Conservation (phyloP, 2,329 filamentous ascomycete species). For the Neonectria neomacrospora region DNA sequence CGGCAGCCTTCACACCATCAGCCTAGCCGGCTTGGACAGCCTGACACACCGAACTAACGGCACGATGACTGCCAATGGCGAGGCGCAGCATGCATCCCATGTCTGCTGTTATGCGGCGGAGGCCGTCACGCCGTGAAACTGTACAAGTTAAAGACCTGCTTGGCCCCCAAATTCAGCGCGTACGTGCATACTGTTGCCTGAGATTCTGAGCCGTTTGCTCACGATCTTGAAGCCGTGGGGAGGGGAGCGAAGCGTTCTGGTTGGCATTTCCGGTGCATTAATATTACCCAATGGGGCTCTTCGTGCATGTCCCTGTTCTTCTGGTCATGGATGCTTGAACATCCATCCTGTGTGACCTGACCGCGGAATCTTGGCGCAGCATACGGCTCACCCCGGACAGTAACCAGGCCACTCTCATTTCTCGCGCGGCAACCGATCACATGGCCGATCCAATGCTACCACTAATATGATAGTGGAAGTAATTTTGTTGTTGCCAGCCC, state of each 20-base stretch:
- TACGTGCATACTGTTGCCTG: constrained; percentile 1
- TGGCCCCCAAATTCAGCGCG: background rate
- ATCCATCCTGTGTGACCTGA: constrained; percentile 1
- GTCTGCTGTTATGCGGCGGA: constrained; percentile 24
- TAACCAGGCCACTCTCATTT: constrained; percentile 7
- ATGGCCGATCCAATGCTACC: constrained; percentile 6
- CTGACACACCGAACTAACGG: constrained; percentile 32
- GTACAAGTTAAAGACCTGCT: constrained; percentile 13
- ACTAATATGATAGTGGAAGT: background rate
- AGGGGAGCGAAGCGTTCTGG: constrained; percentile 3
- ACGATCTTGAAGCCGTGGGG: background rate
- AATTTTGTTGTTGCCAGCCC: no score
- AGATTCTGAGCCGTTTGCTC: background rate
- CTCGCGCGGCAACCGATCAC: background rate
- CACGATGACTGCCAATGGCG: constrained; percentile 37
- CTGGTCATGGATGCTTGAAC: constrained; percentile 5
- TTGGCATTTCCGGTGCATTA: background rate
- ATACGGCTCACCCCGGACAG: constrained; percentile 9
- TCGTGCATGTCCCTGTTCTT: background rate
- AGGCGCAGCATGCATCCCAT: constrained; percentile 35
- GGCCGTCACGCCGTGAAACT: constrained; percentile 15
- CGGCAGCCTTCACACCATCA: constrained; percentile 35
- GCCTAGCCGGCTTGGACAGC: constrained; percentile 19
- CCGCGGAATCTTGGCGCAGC: constrained; percentile 19
- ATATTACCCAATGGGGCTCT: background rate